Evolutionary conservation across 2,329 filamentous ascomycete species (phyloP).

Genomic region (Claviceps sp.): DNA sequence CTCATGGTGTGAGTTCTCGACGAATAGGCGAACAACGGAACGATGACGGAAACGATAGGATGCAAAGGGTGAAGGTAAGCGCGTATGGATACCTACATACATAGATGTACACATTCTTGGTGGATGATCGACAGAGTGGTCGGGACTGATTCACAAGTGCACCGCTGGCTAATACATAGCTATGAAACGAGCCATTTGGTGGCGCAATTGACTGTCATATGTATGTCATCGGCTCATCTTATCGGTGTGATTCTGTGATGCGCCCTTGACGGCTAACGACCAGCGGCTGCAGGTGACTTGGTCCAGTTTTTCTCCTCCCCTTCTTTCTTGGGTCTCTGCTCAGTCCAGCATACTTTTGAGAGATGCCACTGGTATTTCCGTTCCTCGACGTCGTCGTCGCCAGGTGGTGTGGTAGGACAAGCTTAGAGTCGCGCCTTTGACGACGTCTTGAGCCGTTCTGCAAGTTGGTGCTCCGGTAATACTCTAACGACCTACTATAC

Average conservation of each 20-base stretch:
- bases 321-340: background rate
- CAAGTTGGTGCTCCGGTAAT: background rate
- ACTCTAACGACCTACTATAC: background rate
- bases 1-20: background rate
- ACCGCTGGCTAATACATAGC: background rate
- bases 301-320: too few species aligned
- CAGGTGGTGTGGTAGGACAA: conserved; percentile 1
- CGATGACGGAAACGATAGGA: background rate
- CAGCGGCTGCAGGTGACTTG: background rate
- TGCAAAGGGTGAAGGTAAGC: background rate
- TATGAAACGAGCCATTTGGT: background rate
- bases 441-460: background rate
- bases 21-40: background rate
- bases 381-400: background rate
- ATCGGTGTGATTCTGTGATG: background rate
- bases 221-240: background rate
- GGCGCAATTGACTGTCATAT: background rate
- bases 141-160: background rate
- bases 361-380: background rate
- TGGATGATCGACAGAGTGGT: too few species aligned
- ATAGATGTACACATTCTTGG: background rate
- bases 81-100: background rate
- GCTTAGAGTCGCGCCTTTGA: background rate
- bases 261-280: background rate
- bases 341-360: background rate